Conservation (phyloP, 345 rosid genomes). For the Turnera subulata region DNA sequence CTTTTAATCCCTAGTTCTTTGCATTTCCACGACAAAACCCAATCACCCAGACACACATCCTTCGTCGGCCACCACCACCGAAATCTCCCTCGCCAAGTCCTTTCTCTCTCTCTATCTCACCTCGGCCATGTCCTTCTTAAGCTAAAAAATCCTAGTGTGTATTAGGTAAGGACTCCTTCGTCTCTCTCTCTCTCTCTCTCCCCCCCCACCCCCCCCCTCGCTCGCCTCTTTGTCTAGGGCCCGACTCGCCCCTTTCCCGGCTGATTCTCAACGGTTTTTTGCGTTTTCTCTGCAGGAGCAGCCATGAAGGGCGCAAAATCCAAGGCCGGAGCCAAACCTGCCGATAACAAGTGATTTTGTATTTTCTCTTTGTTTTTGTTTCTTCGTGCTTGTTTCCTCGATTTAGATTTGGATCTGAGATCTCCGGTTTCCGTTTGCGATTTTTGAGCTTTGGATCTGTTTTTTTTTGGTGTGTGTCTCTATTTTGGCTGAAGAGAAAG, state of each 20-base stretch:
- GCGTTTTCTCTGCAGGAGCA: constrained; percentile 33
- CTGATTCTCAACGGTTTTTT: constrained; percentile 22
- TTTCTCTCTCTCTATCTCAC: too few species aligned
- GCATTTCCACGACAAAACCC: too few species aligned
- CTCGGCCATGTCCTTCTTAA: too few species aligned
- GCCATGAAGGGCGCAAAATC: constrained; percentile 64
- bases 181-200: constrained; percentile 4
- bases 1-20: too few species aligned
- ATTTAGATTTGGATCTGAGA: constrained; percentile 16
- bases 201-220: not conserved
- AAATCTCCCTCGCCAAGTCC: too few species aligned
- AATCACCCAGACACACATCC: too few species aligned
- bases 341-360: constrained; percentile 41
- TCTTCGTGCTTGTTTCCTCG: not conserved
- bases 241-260: constrained; percentile 12
- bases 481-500: constrained; percentile 51
- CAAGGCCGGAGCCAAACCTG: constrained; percentile 30
- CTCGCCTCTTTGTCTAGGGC: too few species aligned
- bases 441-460: not conserved
- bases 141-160: too few species aligned
- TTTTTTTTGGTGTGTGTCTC: not conserved
- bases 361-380: not conserved
- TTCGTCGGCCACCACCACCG: too few species aligned
- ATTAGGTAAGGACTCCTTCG: too few species aligned
- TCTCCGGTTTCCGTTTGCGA: not conserved